Conservation (phyloP, 1,284 basidiomycete species). For the Rhodofomes roseus region DNA sequence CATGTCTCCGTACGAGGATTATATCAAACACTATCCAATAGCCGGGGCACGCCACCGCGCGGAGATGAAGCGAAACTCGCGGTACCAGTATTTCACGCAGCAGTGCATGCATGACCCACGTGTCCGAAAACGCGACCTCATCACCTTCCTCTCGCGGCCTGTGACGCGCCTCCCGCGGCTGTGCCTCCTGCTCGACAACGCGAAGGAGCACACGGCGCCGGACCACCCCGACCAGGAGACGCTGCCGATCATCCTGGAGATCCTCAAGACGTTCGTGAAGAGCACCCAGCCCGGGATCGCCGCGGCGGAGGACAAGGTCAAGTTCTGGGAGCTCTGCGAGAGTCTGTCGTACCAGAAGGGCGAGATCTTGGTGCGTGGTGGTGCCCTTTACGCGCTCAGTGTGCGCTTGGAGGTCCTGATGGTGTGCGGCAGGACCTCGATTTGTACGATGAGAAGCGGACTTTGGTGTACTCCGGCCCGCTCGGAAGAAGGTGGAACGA, state of each 20-base stretch:
- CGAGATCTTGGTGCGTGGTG: conserved; percentile 65
- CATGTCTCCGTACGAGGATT: conserved; percentile 64
- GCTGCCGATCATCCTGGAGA: conserved; percentile 59
- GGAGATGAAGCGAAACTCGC: conserved; percentile 61
- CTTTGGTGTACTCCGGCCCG: conserved; percentile 60
- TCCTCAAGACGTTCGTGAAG: conserved; percentile 66
- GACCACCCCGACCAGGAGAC: conserved; percentile 68
- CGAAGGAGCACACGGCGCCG: conserved; percentile 58
- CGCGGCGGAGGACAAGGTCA: conserved; percentile 79
- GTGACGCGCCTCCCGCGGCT: conserved; percentile 80
- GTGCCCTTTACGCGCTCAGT: conserved; percentile 4
- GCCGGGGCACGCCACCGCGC: conserved; percentile 74
- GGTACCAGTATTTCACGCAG: conserved; percentile 65
- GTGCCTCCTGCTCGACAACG: conserved; percentile 66
- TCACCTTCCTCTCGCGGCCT: conserved; percentile 78
- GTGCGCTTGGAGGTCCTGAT: background rate
- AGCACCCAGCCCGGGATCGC: conserved; percentile 82
- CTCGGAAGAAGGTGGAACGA: conserved; percentile 42
- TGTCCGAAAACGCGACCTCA: conserved; percentile 72
- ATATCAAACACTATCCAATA: conserved; percentile 82
- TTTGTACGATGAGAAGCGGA: conserved; percentile 68
- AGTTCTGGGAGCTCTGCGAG: conserved; percentile 76
- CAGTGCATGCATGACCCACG: conserved; percentile 61
- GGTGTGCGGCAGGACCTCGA: conserved; percentile 65
- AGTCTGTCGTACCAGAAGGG: conserved; percentile 68